These are phyloP conservation scores for Pyrus bretschneideri DNA, from an alignment of 306 rosid genomes.

Conservation along the genomic window DNA sequence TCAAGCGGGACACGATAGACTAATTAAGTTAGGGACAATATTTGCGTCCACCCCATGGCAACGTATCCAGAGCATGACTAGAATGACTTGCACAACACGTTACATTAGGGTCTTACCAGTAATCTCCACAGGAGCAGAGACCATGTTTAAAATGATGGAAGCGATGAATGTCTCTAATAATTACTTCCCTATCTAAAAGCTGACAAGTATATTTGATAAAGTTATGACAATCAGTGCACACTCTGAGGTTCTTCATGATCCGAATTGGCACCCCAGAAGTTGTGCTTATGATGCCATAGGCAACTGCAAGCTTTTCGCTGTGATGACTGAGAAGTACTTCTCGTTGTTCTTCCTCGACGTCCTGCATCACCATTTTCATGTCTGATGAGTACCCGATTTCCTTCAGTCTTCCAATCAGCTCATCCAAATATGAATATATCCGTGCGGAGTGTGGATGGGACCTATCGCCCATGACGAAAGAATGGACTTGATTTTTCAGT, in stretches of 20 bases:
- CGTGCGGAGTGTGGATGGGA: conserved; percentile 39
- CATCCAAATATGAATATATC: conserved; percentile 50
- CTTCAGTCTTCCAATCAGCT: conserved; percentile 57
- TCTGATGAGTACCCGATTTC: conserved; percentile 61
- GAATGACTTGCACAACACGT: conserved; percentile 1
- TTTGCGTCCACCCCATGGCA: not conserved
- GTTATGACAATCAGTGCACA: conserved; percentile 65
- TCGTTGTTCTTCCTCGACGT: conserved; percentile 74
- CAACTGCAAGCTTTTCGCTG: conserved; percentile 72
- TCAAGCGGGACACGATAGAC: not conserved
- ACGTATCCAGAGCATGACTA: not conserved
- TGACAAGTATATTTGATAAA: conserved; percentile 65
- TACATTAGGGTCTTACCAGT: conserved; percentile 41
- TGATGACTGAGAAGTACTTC: conserved; percentile 60
- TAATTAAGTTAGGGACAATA: too few relatives aligned
- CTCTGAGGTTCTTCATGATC: conserved; percentile 64
- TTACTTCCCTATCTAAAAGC: conserved; percentile 56
- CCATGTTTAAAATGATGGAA: conserved; percentile 69
- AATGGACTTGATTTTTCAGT: conserved; percentile 55
- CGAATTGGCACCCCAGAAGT: conserved; percentile 42
- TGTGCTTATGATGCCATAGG: conserved; percentile 47
- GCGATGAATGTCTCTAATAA: conserved; percentile 60
- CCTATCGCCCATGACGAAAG: conserved; percentile 54
- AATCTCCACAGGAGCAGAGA: conserved; percentile 66
- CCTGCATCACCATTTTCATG: conserved; percentile 49